Base-by-base conservation (phyloP, 2,329 filamentous ascomycete genomes). In the Botryotinia globosa region DNA sequence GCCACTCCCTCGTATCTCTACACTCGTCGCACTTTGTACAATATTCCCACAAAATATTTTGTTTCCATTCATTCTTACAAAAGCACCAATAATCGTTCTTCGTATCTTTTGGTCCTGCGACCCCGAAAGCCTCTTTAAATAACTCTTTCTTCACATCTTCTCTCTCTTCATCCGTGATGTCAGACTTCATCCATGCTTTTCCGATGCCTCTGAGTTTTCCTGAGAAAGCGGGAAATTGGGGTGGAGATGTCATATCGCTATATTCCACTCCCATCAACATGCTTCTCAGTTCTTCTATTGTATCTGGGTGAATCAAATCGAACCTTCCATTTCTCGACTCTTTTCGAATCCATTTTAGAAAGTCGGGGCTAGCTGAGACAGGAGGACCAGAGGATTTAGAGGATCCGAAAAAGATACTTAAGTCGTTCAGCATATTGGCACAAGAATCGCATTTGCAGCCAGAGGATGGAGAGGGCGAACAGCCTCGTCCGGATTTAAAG, bases 321-420 rank as follows among this genome's bases (percentile, higher is more conserved):
- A 67, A 72, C n/a, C 39, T 56, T 37, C 70, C 70, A 18, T 42
- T 48, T 22, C 62, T 61, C 37, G 45, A 67, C 34, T 67, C 62
- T 48, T 29, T 67, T 16, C 51, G 42, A 54, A 72, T 72, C 70
- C 70, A 72, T 45, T 42, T 67, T 32, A 72, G 10, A 29, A 72
- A 45, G 22, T 72, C 70, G 8, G n/a, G 39, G 29, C 51, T 67
- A 10, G 62, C 70, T 18, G 9, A 5, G 3, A 68, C 25, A 16
- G 18, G 12, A 20, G 10, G 29, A 29, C 16, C 9, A 2, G 34
- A 20, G 54, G 25, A 16, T 42, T 56, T 42, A 0, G 25, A n/a
- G 6, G 25, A 25, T 25, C 70, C 62, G 29, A 72, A 72, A 29
- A 67, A 67, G 25, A 7, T 12, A 34, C 25, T 22, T n/a, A 72